Conservation (phyloP, 345 rosid species). For the Odontarrhena argentea region DNA sequence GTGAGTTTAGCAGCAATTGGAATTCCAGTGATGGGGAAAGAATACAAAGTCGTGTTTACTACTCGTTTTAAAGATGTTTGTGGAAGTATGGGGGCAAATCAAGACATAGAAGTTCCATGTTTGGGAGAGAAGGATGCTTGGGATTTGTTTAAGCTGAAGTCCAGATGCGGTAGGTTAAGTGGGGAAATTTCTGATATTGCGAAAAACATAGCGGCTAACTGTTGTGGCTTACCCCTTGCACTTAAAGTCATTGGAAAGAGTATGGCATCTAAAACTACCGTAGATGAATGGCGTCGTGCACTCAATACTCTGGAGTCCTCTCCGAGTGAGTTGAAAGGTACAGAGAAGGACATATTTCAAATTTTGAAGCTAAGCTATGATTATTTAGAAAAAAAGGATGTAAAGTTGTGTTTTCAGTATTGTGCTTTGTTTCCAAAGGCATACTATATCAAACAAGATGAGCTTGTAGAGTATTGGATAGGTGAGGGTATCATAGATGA, state of each 20-base stretch:
- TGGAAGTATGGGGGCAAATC: neutral
- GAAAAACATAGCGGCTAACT: neutral
- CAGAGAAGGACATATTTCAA: neutral
- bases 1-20: constrained; percentile 18
- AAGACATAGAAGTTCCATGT: constrained; percentile 15
- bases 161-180: neutral
- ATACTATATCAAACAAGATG: neutral
- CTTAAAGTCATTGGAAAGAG: too few species aligned
- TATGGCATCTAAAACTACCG: too few species aligned
- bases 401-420: constrained; percentile 2
- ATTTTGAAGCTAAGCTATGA: constrained; percentile 17
- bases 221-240: neutral
- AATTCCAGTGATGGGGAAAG: neutral
- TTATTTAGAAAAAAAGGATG: neutral
- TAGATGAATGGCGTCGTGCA: neutral
- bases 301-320: neutral
- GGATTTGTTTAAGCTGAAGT: constrained; percentile 7
- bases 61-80: neutral
- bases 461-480: neutral
- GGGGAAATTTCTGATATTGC: neutral
- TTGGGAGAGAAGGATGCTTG: neutral
- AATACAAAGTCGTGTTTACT: constrained; percentile 9
- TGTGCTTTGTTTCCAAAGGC: constrained; percentile 24
- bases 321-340: too few species aligned
- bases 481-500: constrained; percentile 3